These are phyloP conservation scores for Pichia manshurica DNA, from an alignment of 805 yeast species.

Conservation along the genomic window DNA sequence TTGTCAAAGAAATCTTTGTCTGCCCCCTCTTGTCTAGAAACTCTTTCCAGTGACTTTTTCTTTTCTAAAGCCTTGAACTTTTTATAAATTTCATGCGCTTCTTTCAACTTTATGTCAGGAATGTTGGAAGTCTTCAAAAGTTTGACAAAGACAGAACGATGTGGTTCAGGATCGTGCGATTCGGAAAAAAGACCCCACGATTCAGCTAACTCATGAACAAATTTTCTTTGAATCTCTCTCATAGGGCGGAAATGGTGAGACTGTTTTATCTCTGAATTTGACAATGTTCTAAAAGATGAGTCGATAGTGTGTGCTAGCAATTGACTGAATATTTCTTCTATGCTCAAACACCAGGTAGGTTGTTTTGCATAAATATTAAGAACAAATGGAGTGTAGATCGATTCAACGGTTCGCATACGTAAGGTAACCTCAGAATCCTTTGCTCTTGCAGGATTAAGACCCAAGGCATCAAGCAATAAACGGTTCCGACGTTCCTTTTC, in stretches of 20 bases:
- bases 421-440: constrained; percentile 20
- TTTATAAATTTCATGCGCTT: constrained; percentile 35
- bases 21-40: background rate
- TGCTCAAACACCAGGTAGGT: constrained; percentile 58
- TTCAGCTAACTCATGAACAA: constrained; percentile 63
- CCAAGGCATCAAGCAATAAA: constrained; percentile 58
- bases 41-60: constrained; percentile 18
- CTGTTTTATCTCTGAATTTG: constrained; percentile 11
- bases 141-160: constrained; percentile 62
- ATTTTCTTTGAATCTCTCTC: constrained; percentile 61
- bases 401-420: constrained; percentile 23
- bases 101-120: constrained; percentile 44
- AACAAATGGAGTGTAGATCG: constrained; percentile 42
- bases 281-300: constrained; percentile 5
- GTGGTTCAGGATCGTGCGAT: constrained; percentile 79
- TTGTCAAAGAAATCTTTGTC: background rate
- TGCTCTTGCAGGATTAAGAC: constrained; percentile 15
- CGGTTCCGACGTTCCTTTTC: constrained; percentile 52
- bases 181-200: constrained; percentile 56
- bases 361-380: constrained; percentile 49
- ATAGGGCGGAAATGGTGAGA: constrained; percentile 67
- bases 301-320: constrained; percentile 27
- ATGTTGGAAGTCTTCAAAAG: constrained; percentile 27
- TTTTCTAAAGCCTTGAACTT: constrained; percentile 25
- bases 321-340: constrained; percentile 48